These are phyloP conservation scores for Pseudonitzschia pungens DNA, from an alignment of 108 stramenopile species.

Conservation along the genomic window DNA sequence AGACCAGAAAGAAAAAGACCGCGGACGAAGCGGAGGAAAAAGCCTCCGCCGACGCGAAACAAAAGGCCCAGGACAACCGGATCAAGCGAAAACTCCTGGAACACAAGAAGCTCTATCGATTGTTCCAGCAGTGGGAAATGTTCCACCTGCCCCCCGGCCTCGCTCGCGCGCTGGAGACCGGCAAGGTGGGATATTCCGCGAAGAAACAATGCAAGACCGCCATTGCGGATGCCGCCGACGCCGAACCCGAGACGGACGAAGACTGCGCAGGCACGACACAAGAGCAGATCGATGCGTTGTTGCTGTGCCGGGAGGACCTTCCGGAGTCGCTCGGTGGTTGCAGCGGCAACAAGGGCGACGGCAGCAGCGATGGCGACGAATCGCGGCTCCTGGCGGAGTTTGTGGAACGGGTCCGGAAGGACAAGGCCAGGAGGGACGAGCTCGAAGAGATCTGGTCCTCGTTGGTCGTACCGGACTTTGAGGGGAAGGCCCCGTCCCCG, in stretches of 20 bases:
- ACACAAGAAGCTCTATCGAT: not conserved
- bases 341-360: too few relatives aligned
- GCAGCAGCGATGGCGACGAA: too few relatives aligned
- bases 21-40: too few relatives aligned
- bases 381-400: not conserved
- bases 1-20: too few relatives aligned
- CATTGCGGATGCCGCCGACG: not conserved
- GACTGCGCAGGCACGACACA: not conserved
- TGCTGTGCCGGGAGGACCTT: conserved; percentile 2
- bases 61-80: not conserved
- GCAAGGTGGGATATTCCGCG: not conserved
- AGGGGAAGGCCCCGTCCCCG: conserved; percentile 1
- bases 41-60: not conserved
- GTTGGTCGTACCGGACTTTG: not conserved
- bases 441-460: conserved; percentile 1
- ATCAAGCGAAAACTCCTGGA: not conserved
- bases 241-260: not conserved
- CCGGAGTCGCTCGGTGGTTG: not conserved
- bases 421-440: not conserved
- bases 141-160: not conserved
- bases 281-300: not conserved
- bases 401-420: not conserved
- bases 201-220: not conserved
- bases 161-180: not conserved
- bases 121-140: not conserved